Percentiles rank a stretch among this genome's conserved stretches.
Conservation (phyloP, 441 rosid genomes). For the Pelargonium citronellum region DNA sequence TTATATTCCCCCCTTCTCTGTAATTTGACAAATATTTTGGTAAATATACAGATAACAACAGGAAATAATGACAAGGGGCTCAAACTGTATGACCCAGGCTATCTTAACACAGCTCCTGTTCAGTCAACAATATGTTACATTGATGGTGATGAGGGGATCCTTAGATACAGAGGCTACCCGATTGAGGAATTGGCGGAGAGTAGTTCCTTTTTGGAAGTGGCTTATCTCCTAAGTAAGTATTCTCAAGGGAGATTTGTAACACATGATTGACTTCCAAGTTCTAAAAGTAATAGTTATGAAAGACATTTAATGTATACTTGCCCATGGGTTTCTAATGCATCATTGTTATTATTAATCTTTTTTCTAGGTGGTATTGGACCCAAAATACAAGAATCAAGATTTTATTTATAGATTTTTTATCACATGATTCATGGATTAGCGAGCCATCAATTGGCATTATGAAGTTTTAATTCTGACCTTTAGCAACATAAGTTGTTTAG, state of each 20-base stretch:
- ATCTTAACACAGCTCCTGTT: constrained; percentile 87
- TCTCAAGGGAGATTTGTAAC: background rate
- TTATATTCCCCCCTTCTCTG: background rate
- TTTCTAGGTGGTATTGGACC: too few relatives aligned
- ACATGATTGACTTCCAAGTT: too few relatives aligned
- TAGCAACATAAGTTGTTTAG: background rate
- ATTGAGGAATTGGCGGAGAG: constrained; percentile 79
- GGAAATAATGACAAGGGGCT: constrained; percentile 79
- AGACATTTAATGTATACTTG: background rate
- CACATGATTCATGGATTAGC: too few relatives aligned
- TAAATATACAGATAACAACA: constrained; percentile 47
- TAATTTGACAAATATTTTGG: background rate
- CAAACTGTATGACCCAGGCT: constrained; percentile 85
- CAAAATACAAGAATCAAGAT: too few relatives aligned
- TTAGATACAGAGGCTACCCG: constrained; percentile 74
- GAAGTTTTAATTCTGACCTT: background rate
- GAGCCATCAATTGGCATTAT: too few relatives aligned
- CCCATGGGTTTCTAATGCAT: background rate
- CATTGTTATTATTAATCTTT: background rate
- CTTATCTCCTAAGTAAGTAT: constrained; percentile 49
- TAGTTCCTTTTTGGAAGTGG: constrained; percentile 68
- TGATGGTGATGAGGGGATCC: constrained; percentile 86
- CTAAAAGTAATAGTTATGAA: too few relatives aligned
- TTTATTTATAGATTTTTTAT: too few relatives aligned
- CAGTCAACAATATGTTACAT: constrained; percentile 71